Percentiles rank a stretch among this genome's conserved stretches.
Conservation (phyloP, 1,284 basidiomycete genomes). For the Phenoliferia sp. region DNA sequence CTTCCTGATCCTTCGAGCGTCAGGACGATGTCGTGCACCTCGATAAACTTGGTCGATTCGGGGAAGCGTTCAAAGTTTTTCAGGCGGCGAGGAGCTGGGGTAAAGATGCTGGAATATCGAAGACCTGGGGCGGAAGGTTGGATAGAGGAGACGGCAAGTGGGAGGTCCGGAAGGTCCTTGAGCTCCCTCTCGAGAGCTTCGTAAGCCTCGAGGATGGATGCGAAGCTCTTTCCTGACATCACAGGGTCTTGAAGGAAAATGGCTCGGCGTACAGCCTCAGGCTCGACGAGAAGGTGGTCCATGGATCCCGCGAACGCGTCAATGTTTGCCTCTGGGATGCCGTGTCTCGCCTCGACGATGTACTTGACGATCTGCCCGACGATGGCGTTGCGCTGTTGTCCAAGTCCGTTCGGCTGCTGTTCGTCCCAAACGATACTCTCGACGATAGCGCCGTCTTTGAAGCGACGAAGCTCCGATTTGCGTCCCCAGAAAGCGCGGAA, state of each 20-base stretch:
- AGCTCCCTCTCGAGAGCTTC: slow-evolving; percentile 72
- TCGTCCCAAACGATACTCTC: slow-evolving; percentile 89
- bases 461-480: slow-evolving; percentile 88
- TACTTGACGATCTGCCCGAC: slow-evolving; percentile 69
- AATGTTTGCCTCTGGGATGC: slow-evolving; percentile 52
- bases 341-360: slow-evolving; percentile 70
- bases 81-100: slow-evolving; percentile 53
- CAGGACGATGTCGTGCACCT: slow-evolving; percentile 66
- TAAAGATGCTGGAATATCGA: slow-evolving; percentile 76
- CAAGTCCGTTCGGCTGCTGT: slow-evolving; percentile 53
- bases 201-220: slow-evolving; percentile 70
- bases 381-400: slow-evolving; percentile 61
- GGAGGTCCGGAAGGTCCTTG: slow-evolving; percentile 67
- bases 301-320: slow-evolving; percentile 54
- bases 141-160: slow-evolving; percentile 72
- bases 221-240: slow-evolving; percentile 51
- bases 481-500: slow-evolving; percentile 90
- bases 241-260: slow-evolving; percentile 42
- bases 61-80: slow-evolving; percentile 40
- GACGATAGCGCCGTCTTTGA: slow-evolving; percentile 89
- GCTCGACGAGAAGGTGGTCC: slow-evolving; percentile 58
- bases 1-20: slow-evolving; percentile 85
- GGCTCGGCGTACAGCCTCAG: slow-evolving; percentile 32
- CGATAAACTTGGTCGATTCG: slow-evolving; percentile 56
- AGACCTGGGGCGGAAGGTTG: slow-evolving; percentile 68